Percentiles rank a stretch among this genome's conserved stretches.
Evolutionary conservation across 768 basidiomycete species (phyloP).

Genomic region (Dentipellis sp.): DNA sequence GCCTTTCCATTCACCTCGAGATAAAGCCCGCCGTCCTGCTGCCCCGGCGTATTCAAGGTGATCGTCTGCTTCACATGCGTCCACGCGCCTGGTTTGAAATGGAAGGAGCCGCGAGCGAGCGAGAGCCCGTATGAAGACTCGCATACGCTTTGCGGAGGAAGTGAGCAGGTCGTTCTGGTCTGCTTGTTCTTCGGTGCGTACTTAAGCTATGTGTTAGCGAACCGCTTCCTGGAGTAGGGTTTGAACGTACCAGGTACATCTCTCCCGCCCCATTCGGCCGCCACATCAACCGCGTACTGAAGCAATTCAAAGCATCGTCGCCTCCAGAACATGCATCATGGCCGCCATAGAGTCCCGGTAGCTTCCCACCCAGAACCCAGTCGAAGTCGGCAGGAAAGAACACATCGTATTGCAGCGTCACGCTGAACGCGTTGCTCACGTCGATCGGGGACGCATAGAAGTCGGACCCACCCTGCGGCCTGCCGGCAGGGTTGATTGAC

Average conservation of each 20-base stretch:
- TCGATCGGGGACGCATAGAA: conserved; percentile 49
- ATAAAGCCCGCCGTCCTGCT: conserved; percentile 53
- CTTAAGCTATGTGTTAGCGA: conserved; percentile 24
- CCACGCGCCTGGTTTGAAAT: conserved; percentile 55
- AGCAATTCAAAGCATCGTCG: conserved; percentile 61
- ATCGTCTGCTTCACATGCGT: conserved; percentile 66
- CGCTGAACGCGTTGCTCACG: conserved; percentile 37
- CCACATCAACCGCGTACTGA: conserved; percentile 86
- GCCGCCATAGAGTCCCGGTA: conserved; percentile 76
- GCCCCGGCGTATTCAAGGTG: conserved; percentile 63
- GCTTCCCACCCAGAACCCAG: conserved; percentile 76
- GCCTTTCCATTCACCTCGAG: conserved; percentile 53
- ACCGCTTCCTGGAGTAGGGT: background rate
- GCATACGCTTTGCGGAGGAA: conserved; percentile 51
- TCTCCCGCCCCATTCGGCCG: conserved; percentile 59
- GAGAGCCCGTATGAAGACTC: conserved; percentile 63
- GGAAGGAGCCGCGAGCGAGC: conserved; percentile 64
- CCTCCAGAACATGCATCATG: conserved; percentile 65
- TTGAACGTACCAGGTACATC: conserved; percentile 49
- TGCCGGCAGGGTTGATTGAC: conserved; percentile 54
- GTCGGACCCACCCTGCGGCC: conserved; percentile 61
- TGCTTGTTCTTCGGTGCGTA: conserved; percentile 73
- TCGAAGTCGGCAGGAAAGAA: conserved; percentile 70
- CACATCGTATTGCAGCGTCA: conserved; percentile 59
- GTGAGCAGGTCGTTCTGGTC: conserved; percentile 45